Evolutionary conservation across 2,329 filamentous ascomycete genomes (phyloP), one percentile per base, ranked within the genome.

Genomic region (Cryphonectria radicalis): DNA sequence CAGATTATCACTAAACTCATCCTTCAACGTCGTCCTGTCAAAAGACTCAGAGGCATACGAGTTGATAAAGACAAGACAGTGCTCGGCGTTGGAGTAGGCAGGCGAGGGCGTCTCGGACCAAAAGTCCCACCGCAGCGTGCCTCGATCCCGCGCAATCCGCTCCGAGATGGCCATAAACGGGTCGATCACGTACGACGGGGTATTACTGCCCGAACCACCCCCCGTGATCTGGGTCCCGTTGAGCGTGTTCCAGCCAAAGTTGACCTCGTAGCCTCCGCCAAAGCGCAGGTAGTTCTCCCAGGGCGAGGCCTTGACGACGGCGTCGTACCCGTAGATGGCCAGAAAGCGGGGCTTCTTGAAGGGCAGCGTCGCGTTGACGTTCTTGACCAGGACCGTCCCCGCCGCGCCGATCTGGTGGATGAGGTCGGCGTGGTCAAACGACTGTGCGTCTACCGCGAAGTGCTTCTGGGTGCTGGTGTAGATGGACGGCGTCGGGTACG

Each of bases 131-230:
- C 71, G 66, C n/a, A 73, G 55, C 28, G 83, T 85, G 86, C 76
- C 87, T 82, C 84, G 1, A 87, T 88, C 19, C 4, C 86, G 86
- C 76, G 89, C 86, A 92, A 90, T 40, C 88, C 83, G 59, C 82
- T 81, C 66, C 88, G 83, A 64, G 77, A 82, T 80, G 90, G 2
- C 86, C 84, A n/a, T 84, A 77, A 72, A 86, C 0, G 95, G 95
- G 35, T 92, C 89, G 42, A 97, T 83, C 1, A 97, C 85, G 76
- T 96, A 97, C 4, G 92, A 91, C 73, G 94, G 95, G 35, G 97
- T 89, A 3, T 93, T 93, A 0, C 93, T 90, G 1, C 84, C 84
- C 0, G 82, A 84, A 0, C 84, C 84, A 37, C 84, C 84, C 13
- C 84, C 83, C 0, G 79, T 78, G 65, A 80, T 79, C 19, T 86